Base-by-base conservation (phyloP, 441 rosid genomes). In the Adansonia grandidieri region DNA sequence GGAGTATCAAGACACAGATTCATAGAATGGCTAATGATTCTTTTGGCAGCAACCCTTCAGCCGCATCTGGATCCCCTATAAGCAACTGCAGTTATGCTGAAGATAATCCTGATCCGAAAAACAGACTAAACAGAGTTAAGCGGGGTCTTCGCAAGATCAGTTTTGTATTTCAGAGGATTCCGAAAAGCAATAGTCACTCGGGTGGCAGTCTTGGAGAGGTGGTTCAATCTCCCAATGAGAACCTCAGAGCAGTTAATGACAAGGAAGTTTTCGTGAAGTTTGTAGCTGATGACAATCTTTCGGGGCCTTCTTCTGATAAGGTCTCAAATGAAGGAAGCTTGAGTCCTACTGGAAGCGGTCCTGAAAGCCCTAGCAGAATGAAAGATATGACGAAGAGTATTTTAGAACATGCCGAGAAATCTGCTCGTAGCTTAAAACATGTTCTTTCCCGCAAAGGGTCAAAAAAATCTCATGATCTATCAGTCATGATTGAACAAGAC, bases 361-460 rank as follows among this genome's bases (percentile, higher is more conserved):
- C 82, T 10, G 92, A 87, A 56, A 87, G 84, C 77, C 93, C 85
- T 8, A 68, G 82, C 13, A 87, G 87, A 82, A 78, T 86, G 80
- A 94, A 88, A 80, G 87, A 65, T 47, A 87, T 83, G 87, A 95
- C 96, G 8, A 94, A 89, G 87, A 82, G 86, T 73, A 64, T 96
- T 42, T 47, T 89, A 14, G 92, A 86, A 83, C 92, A 83, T 5
- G 92, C 97, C 40, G 98, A 75, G 81, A 91, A 87, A 54, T 91
- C 91, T 28, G 97, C 97, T 68, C 86, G 81, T 61, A 64, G 57
- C 54, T 1, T 93, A 32, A 96, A 88, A 84, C 87, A 90, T 65
- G 91, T 20, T 0, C 84, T 96, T 74, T 90, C 98, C 2, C 86
- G 78, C 53, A 96, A 89, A 88, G 95, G 91, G 22, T 86, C 90